phyloP scores from a whole-genome alignment of 768 basidiomycete species.

The Scleroderma bovista region DNA sequence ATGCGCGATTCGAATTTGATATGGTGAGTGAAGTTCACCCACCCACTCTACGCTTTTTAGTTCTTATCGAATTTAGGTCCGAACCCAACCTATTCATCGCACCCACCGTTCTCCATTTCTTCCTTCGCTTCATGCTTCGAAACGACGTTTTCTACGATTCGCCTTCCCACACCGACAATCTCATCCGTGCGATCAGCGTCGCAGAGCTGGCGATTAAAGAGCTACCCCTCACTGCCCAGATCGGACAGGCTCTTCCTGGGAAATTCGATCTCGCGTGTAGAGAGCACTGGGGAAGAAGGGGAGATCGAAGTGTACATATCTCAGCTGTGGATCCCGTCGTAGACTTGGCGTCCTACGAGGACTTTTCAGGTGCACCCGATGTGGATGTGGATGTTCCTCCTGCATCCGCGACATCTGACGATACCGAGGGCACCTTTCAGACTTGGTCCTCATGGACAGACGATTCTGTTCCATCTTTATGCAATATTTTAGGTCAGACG shows the following conservation, averaged over 20 bases:
- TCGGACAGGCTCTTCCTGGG: constrained; percentile 36
- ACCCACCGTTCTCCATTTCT: constrained; percentile 41
- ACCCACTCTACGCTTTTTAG: constrained; percentile 28
- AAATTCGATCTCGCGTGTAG: constrained; percentile 45
- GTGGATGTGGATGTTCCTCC: not conserved
- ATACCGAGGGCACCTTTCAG: no score
- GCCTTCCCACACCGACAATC: constrained; percentile 13
- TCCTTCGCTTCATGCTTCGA: constrained; percentile 40
- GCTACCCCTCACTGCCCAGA: constrained; percentile 36
- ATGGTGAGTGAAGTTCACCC: no score
- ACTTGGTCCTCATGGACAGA: constrained; percentile 29
- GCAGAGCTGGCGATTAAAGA: constrained; percentile 34
- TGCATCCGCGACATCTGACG: not conserved
- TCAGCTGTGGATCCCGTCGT: constrained; percentile 2
- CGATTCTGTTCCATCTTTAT: constrained; percentile 22
- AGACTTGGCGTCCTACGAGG: no score
- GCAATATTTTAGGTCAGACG: constrained; percentile 48
- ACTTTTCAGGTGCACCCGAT: constrained; percentile 1
- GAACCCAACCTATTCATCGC: constrained; percentile 37
- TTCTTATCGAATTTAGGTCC: constrained; percentile 26
- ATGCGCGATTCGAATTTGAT: constrained; percentile 59
- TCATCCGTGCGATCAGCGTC: constrained; percentile 42
- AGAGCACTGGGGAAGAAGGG: constrained; percentile 43
- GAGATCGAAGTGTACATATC: constrained; percentile 25
- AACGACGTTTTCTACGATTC: constrained; percentile 36